Percentiles rank a stretch among this genome's conserved stretches.
Evolutionary conservation across 1,284 basidiomycete species (phyloP).

Genomic region (Xerocomus minutiporus): DNA sequence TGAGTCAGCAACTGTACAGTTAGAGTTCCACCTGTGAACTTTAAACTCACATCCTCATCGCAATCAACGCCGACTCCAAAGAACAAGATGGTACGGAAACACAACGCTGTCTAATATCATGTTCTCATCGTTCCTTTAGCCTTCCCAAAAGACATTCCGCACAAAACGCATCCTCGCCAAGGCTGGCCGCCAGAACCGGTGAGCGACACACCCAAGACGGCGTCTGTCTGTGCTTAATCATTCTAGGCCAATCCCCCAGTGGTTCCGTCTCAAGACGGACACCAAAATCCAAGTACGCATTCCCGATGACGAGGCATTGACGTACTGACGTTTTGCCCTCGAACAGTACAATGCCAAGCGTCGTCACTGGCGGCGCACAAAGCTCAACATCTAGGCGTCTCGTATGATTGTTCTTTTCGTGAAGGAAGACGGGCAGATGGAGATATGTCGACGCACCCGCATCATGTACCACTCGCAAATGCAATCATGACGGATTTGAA

Average conservation of each 20-base stretch:
- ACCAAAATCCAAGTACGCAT: slow-evolving; percentile 86
- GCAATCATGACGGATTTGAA: slow-evolving; percentile 13
- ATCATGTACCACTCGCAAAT: slow-evolving; percentile 27
- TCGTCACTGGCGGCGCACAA: slow-evolving; percentile 92
- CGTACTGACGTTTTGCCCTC: not conserved
- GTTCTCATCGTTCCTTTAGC: slow-evolving; percentile 44
- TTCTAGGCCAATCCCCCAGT: slow-evolving; percentile 88
- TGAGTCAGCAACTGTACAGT: slow-evolving; percentile 38
- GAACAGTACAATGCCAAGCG: slow-evolving; percentile 87
- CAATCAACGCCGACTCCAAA: slow-evolving; percentile 14
- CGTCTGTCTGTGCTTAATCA: not conserved
- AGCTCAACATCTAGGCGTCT: slow-evolving; percentile 79
- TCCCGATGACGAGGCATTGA: not conserved
- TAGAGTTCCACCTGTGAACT: slow-evolving; percentile 19
- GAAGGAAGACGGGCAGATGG: slow-evolving; percentile 12
- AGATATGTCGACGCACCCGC: slow-evolving; percentile 16
- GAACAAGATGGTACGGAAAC: slow-evolving; percentile 26
- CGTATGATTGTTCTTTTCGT: not conserved
- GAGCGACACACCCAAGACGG: slow-evolving; percentile 26
- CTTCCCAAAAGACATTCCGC: slow-evolving; percentile 97
- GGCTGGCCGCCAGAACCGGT: slow-evolving; percentile 95
- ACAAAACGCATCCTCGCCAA: slow-evolving; percentile 97
- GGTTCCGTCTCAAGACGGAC: slow-evolving; percentile 97
- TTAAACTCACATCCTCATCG: slow-evolving; percentile 21
- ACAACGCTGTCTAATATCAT: not conserved